Conservation (phyloP, 139 green algal species). For the Tetradesmus obliquus region DNA sequence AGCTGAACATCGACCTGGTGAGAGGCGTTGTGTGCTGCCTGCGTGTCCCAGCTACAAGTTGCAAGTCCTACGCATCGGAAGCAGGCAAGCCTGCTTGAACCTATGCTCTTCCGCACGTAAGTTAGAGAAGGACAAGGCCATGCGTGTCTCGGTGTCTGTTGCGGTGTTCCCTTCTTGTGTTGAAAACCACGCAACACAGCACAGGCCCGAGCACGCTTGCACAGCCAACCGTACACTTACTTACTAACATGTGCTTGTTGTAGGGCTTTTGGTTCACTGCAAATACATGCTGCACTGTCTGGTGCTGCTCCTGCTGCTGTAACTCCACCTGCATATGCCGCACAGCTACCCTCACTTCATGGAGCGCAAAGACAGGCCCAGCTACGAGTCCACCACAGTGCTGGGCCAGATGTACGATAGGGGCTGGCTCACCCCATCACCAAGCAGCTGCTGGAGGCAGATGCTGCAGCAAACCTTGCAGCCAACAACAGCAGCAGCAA, state of each 20-base stretch:
- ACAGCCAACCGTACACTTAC: too few relatives aligned
- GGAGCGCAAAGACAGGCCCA: not conserved
- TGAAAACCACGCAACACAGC: too few relatives aligned
- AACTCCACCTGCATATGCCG: not conserved
- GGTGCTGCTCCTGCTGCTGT: not conserved
- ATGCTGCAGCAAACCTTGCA: slow-evolving; percentile 8
- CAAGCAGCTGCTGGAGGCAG: slow-evolving; percentile 5
- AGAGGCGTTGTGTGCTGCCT: not conserved
- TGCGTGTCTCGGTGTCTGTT: too few relatives aligned
- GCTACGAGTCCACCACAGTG: slow-evolving; percentile 8
- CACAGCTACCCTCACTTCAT: slow-evolving; percentile 26
- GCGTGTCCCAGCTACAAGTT: too few relatives aligned
- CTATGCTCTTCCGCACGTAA: too few relatives aligned
- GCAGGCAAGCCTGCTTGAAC: too few relatives aligned
- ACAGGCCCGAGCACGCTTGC: too few relatives aligned
- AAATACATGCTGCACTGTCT: not conserved
- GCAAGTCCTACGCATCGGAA: too few relatives aligned
- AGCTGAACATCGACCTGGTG: not conserved
- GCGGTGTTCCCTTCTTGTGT: too few relatives aligned
- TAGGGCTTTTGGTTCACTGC: too few relatives aligned
- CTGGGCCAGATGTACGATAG: slow-evolving; percentile 40
- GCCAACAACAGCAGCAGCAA: not conserved
- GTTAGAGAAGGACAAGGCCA: too few relatives aligned
- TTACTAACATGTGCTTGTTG: too few relatives aligned
- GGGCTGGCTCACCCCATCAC: slow-evolving; percentile 26